Percentiles rank a stretch among this genome's conserved stretches.
Evolutionary conservation across 208 protist genomes (phyloP).

Genomic region (Trypanosoma lewisi): DNA sequence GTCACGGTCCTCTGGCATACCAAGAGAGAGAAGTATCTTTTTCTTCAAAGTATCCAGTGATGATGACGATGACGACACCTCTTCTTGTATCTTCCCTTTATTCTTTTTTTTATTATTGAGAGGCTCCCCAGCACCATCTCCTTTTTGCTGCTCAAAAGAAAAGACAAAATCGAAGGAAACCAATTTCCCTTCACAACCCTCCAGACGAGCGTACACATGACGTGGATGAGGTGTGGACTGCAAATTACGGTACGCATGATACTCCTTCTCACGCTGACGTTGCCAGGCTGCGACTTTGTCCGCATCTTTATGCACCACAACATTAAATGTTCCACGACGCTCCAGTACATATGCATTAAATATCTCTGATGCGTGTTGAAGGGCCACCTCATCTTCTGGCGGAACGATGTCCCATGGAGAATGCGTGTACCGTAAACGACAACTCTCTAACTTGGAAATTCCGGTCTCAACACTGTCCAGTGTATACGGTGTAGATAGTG

Average conservation of each 20-base stretch:
- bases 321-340: constrained; percentile 45
- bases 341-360: constrained; percentile 87
- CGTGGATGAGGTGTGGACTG: constrained; percentile 57
- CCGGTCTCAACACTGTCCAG: constrained; percentile 61
- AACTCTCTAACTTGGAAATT: constrained; percentile 43
- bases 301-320: constrained; percentile 60
- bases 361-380: constrained; percentile 70
- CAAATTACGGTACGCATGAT: constrained; percentile 54
- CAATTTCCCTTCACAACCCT: constrained; percentile 86
- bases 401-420: constrained; percentile 81
- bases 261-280: constrained; percentile 75
- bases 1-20: constrained; percentile 63
- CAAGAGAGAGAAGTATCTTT: constrained; percentile 37
- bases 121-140: no score
- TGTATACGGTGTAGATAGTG: constrained; percentile 67
- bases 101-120: constrained; percentile 5
- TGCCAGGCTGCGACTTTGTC: constrained; percentile 64
- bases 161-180: constrained; percentile 85
- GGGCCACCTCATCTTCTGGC: constrained; percentile 68
- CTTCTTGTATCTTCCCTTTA: constrained; percentile 1
- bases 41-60: constrained; percentile 43
- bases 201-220: constrained; percentile 80
- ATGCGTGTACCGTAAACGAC: constrained; percentile 75
- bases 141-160: constrained; percentile 3
- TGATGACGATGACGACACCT: constrained; percentile 15